Evolutionary conservation across 2,329 filamentous ascomycete species (phyloP), one percentile per base, ranked within the genome.

Genomic region (Cladophialophora carrionii): DNA sequence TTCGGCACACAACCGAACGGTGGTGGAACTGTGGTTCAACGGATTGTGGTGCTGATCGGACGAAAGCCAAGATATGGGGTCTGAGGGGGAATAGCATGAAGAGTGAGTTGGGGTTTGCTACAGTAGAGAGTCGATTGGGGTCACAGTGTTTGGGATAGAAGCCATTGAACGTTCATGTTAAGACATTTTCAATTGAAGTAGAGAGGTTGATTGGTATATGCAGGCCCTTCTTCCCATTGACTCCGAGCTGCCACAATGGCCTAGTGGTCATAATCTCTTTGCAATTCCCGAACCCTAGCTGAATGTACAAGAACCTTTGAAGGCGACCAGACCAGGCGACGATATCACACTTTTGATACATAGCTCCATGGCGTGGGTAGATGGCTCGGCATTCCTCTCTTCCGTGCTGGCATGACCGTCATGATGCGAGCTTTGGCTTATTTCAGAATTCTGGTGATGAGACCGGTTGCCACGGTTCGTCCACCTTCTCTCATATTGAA

Each of bases 401-500:
- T 32, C 34, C 41, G 8, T 41, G 24, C 48, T 24, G 22, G 46
- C 32, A 32, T 59, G 56, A 29, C 32, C 48, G 17, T 57, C 26
- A 31, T 32, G 54, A 34, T 48, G 34, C n/a, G 34, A 41, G 14
- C 41, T 1, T 46, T 8, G 17, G 17, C 76, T 72, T 81, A 81
- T 68, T 80, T 79, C 57, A 85, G 67, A 75, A 95, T 88, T 74
- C 88, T 88, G 71, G 91, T 95, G 73, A 92, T 84, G 73, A 95
- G 83, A 79, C 91, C 91, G 73, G 91, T 95, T 73, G 90, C 91
- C 64, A 95, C 90, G 66, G 91, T 95, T 73, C 91, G 88, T 74
- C 94, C 93, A 83, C 95, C 95, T 84, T 99, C 95, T 81, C 95
- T 91, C 77, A 99, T 88, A 85, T 98, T 99, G 87, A 99, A 95